phyloP scores from a whole-genome alignment of 805 yeast species.

The Pichia heedii region DNA sequence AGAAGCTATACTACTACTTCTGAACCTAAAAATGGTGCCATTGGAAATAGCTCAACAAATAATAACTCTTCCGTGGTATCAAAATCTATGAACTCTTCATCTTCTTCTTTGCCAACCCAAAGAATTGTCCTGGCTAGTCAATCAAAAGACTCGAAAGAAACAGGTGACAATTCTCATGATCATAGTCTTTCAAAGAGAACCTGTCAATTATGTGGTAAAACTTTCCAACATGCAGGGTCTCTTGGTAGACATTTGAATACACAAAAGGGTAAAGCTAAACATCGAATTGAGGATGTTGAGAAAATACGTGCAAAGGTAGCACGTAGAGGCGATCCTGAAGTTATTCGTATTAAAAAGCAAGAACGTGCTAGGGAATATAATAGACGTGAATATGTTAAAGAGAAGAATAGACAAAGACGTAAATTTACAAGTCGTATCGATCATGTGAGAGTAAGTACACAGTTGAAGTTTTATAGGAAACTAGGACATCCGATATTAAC shows the following conservation, averaged over 20 bases:
- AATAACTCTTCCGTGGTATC: not conserved
- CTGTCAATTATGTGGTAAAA: slow-evolving; percentile 38
- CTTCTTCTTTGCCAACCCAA: not conserved
- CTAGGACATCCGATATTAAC: slow-evolving; percentile 33
- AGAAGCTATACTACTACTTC: no score
- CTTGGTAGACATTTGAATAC: slow-evolving; percentile 52
- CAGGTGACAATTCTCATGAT: not conserved
- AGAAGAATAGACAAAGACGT: slow-evolving; percentile 37
- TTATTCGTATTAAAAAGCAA: slow-evolving; percentile 32
- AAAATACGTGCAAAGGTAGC: slow-evolving; percentile 39
- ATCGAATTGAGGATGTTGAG: slow-evolving; percentile 42
- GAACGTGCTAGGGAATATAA: slow-evolving; percentile 36
- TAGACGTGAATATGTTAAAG: slow-evolving; percentile 39
- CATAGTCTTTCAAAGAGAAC: not conserved
- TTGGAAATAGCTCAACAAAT: no score
- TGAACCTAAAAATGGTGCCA: no score
- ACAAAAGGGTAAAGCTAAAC: slow-evolving; percentile 43
- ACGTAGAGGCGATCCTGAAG: slow-evolving; percentile 40
- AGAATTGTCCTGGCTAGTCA: not conserved
- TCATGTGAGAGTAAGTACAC: slow-evolving; percentile 31
- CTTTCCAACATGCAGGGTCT: slow-evolving; percentile 50
- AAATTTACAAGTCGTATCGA: slow-evolving; percentile 33
- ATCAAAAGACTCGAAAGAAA: not conserved
- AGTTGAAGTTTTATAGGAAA: slow-evolving; percentile 27
- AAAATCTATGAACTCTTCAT: not conserved